Conservation (phyloP, 768 basidiomycete species). For the Boletus eberwhitei region DNA sequence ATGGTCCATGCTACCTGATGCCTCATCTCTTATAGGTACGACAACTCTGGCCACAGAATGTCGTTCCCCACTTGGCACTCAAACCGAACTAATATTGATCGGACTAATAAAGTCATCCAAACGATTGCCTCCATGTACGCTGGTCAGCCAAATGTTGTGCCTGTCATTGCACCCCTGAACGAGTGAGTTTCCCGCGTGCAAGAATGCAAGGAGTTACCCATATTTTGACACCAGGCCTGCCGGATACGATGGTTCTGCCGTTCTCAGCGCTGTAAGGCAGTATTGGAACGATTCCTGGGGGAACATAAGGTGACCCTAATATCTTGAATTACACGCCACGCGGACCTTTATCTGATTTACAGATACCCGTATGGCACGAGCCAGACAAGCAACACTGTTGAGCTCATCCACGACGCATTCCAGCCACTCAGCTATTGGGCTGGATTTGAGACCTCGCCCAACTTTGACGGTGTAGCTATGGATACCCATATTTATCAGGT, state of each 20-base stretch:
- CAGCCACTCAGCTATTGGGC: slow-evolving; percentile 69
- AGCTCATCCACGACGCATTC: slow-evolving; percentile 78
- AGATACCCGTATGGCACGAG: slow-evolving; percentile 43
- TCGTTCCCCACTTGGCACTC: slow-evolving; percentile 68
- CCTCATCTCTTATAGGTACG: slow-evolving; percentile 48
- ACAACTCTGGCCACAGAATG: slow-evolving; percentile 73
- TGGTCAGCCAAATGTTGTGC: slow-evolving; percentile 49
- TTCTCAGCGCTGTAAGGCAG: slow-evolving; percentile 51
- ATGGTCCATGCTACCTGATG: not conserved
- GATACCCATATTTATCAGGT: slow-evolving; percentile 81
- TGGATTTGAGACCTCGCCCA: slow-evolving; percentile 53
- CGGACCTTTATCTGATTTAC: slow-evolving; percentile 2
- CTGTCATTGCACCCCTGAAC: slow-evolving; percentile 73
- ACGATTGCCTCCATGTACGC: slow-evolving; percentile 58
- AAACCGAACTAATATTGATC: slow-evolving; percentile 58
- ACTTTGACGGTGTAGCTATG: slow-evolving; percentile 65
- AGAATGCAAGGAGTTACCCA: not conserved
- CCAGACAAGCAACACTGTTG: slow-evolving; percentile 54
- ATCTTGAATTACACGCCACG: not conserved
- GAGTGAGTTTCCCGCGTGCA: slow-evolving; percentile 47
- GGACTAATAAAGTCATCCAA: slow-evolving; percentile 65
- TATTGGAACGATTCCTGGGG: slow-evolving; percentile 76
- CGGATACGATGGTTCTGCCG: slow-evolving; percentile 53
- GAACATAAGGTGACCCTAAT: slow-evolving; percentile 53
- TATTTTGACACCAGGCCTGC: slow-evolving; percentile 52